These are phyloP conservation scores for Neospermospora avenae DNA, from an alignment of 2,329 filamentous ascomycete genomes.

Conservation along the genomic window DNA sequence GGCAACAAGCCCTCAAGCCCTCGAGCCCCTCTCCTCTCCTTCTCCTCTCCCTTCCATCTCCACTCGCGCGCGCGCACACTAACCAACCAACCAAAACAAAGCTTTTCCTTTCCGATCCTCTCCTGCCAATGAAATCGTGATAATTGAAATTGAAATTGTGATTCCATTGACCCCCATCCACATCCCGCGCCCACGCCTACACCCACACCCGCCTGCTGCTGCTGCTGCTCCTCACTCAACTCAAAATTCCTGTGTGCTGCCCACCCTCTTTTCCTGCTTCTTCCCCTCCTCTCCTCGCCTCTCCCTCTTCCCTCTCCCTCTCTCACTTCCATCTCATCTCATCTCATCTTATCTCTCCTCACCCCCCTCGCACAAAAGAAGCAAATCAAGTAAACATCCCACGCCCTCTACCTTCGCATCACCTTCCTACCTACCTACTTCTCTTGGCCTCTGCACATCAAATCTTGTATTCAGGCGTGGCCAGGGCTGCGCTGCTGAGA, in stretches of 20 bases:
- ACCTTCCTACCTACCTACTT: neutral
- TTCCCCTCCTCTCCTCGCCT: neutral
- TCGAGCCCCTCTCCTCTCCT: neutral
- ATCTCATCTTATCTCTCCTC: neutral
- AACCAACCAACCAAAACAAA: neutral
- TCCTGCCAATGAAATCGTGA: no score
- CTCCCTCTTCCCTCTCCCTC: neutral
- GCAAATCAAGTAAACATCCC: slow-evolving; percentile 5
- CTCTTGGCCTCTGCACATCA: slow-evolving; percentile 1
- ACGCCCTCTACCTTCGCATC: neutral
- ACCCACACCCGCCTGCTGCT: neutral
- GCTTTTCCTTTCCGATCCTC: neutral
- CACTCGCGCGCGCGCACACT: no score
- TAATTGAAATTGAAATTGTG: no score
- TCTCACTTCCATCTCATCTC: neutral
- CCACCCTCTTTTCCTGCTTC: neutral
- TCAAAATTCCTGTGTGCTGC: neutral
- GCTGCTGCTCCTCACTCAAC: neutral
- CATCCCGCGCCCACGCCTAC: neutral
- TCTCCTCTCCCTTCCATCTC: neutral
- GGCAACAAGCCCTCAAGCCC: no score
- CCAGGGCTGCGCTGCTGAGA: slow-evolving; percentile 7
- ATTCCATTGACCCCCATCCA: neutral
- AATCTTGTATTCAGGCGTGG: neutral
- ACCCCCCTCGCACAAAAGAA: slow-evolving; percentile 3